A percentile compares a stretch with the other conserved stretches of the same genome.
phyloP scores from a whole-genome alignment of 2,329 filamentous ascomycete genomes.

The Alternaria metachromatica region DNA sequence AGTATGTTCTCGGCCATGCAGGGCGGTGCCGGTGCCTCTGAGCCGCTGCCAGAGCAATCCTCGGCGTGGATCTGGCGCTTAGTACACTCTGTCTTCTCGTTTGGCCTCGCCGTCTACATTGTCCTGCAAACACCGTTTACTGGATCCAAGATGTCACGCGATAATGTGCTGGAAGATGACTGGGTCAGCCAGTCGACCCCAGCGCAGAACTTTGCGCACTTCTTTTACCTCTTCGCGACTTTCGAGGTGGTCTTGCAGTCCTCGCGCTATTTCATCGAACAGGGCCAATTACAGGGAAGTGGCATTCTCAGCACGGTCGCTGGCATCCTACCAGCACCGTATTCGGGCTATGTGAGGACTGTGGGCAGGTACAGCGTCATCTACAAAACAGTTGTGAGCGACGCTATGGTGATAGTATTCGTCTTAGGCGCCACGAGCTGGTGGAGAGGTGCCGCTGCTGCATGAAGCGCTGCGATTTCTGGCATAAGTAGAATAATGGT shows the following conservation, averaged over 20 bases:
- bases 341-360: slow-evolving; percentile 67
- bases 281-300: slow-evolving; percentile 61
- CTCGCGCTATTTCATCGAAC: slow-evolving; percentile 73
- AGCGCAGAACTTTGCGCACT: slow-evolving; percentile 56
- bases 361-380: slow-evolving; percentile 72
- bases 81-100: slow-evolving; percentile 74
- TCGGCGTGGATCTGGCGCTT: slow-evolving; percentile 71
- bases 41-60: slow-evolving; percentile 49
- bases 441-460: slow-evolving; percentile 52
- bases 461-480: slow-evolving; percentile 20
- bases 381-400: slow-evolving; percentile 72
- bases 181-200: slow-evolving; percentile 44
- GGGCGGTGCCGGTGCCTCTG: slow-evolving; percentile 47
- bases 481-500: slow-evolving; percentile 1
- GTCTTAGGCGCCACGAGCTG: slow-evolving; percentile 68
- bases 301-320: slow-evolving; percentile 70
- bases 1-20: slow-evolving; percentile 56
- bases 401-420: slow-evolving; percentile 79
- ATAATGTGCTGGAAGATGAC: slow-evolving; percentile 34
- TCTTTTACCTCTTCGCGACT: slow-evolving; percentile 84
- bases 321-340: slow-evolving; percentile 70
- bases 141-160: slow-evolving; percentile 67
- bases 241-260: slow-evolving; percentile 76
- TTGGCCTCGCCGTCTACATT: slow-evolving; percentile 74
- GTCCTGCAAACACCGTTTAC: slow-evolving; percentile 71